Evolutionary conservation across 768 basidiomycete genomes (phyloP).

Genomic region (Mycena polygramma): DNA sequence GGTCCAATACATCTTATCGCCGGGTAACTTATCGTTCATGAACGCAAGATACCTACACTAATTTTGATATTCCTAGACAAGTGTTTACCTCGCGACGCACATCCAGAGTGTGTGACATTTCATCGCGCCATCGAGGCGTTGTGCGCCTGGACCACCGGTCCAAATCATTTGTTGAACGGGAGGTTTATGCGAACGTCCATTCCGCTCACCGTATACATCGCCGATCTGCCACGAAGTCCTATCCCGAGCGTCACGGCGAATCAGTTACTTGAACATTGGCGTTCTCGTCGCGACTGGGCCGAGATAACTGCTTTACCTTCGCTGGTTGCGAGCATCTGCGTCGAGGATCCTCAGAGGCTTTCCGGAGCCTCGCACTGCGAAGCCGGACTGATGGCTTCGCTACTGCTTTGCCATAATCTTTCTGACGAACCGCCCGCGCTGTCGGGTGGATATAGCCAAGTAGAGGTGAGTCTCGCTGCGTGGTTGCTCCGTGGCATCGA

Average conservation of each 20-base stretch:
- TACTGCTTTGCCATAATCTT: neutral
- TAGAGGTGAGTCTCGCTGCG: no score
- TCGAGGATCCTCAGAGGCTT: no score
- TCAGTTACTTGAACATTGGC: neutral
- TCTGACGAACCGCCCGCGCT: neutral
- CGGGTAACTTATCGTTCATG: neutral
- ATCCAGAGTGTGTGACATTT: neutral
- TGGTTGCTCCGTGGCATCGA: neutral
- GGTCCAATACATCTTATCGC: neutral
- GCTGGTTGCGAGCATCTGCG: neutral
- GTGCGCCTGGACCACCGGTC: constrained; percentile 1
- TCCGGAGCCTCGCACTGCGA: neutral
- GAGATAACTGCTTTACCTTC: no score
- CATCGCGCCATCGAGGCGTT: neutral
- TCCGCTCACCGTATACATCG: neutral
- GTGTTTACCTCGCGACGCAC: neutral
- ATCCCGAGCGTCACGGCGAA: neutral
- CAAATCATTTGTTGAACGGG: neutral
- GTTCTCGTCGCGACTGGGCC: neutral
- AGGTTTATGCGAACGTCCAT: neutral
- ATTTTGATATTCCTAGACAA: neutral
- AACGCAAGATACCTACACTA: neutral
- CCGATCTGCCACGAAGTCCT: neutral
- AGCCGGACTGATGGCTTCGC: neutral
- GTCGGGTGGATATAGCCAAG: neutral